Conservation (phyloP, 2,329 filamentous ascomycete genomes). For the Neonectria hederae region DNA sequence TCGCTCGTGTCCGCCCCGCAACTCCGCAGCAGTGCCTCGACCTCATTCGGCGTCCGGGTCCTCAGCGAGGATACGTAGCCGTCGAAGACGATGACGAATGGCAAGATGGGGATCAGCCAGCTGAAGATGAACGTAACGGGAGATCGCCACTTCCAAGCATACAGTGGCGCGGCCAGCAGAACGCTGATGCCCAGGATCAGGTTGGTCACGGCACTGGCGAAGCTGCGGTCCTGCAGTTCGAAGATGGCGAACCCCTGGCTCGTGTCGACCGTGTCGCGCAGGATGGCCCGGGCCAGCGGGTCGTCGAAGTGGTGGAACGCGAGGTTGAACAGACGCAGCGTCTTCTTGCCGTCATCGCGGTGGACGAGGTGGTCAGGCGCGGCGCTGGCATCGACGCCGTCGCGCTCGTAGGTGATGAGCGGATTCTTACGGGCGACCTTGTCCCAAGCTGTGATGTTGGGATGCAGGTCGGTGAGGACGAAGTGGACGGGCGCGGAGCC, state of each 20-base stretch:
- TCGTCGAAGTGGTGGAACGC: constrained; percentile 83
- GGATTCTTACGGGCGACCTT: constrained; percentile 60
- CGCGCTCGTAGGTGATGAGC: constrained; percentile 67
- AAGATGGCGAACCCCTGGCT: constrained; percentile 76
- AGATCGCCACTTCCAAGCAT: constrained; percentile 62
- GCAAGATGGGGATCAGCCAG: constrained; percentile 72
- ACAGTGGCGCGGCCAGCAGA: constrained; percentile 61
- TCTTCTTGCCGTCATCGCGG: constrained; percentile 53
- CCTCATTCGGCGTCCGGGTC: constrained; percentile 73
- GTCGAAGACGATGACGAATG: constrained; percentile 74
- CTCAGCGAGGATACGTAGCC: constrained; percentile 73
- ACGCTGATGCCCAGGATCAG: constrained; percentile 62
- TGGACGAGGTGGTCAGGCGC: constrained; percentile 62
- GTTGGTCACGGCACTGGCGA: constrained; percentile 63
- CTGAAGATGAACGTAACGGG: constrained; percentile 70
- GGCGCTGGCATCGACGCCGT: constrained; percentile 71
- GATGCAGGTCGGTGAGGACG: constrained; percentile 73
- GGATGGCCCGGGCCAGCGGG: constrained; percentile 65
- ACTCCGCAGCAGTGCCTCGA: constrained; percentile 65
- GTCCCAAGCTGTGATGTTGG: constrained; percentile 69
- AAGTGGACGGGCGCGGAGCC: constrained; percentile 58
- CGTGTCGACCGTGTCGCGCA: constrained; percentile 71
- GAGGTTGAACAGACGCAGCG: constrained; percentile 77
- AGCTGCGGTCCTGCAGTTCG: constrained; percentile 74
- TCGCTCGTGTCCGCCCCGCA: constrained; percentile 55